Conservation (phyloP, 2,329 filamentous ascomycete genomes). For the Chaetoscypha palmicola region DNA sequence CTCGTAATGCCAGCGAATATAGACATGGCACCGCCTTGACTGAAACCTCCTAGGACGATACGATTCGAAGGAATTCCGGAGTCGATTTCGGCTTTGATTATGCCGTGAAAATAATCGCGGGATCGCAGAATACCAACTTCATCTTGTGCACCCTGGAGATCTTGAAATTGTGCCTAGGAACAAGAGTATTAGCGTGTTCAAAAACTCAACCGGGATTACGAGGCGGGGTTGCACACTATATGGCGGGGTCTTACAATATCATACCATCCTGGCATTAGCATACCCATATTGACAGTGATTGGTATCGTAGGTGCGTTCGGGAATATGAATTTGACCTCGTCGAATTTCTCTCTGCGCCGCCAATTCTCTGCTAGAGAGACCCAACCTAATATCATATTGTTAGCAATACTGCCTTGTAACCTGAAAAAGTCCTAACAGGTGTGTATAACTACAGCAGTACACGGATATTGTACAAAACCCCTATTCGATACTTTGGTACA, state of each 20-base stretch:
- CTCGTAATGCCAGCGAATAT: slow-evolving; percentile 71
- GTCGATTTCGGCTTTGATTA: slow-evolving; percentile 75
- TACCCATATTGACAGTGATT: slow-evolving; percentile 73
- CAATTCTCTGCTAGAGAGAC: slow-evolving; percentile 79
- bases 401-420: too few relatives aligned
- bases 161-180: slow-evolving; percentile 37
- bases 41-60: slow-evolving; percentile 81
- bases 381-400: slow-evolving; percentile 67
- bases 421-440: too few relatives aligned
- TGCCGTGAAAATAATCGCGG: slow-evolving; percentile 66
- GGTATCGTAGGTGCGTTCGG: slow-evolving; percentile 84
- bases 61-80: slow-evolving; percentile 74
- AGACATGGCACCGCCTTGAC: slow-evolving; percentile 81
- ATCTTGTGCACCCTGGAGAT: slow-evolving; percentile 48
- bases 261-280: slow-evolving; percentile 83
- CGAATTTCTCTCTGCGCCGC: slow-evolving; percentile 70
- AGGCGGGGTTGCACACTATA: too few relatives aligned
- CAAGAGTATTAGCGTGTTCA: slow-evolving; percentile 1
- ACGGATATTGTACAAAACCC: too few relatives aligned
- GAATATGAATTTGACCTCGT: slow-evolving; percentile 89
- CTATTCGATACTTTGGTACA: too few relatives aligned
- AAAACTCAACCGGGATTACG: too few relatives aligned
- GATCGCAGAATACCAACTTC: slow-evolving; percentile 67
- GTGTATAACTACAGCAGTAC: too few relatives aligned
- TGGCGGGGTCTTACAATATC: slow-evolving; percentile 54